phyloP scores from a whole-genome alignment of 2,329 filamentous ascomycete species.

The Podosphaera aphanis region DNA sequence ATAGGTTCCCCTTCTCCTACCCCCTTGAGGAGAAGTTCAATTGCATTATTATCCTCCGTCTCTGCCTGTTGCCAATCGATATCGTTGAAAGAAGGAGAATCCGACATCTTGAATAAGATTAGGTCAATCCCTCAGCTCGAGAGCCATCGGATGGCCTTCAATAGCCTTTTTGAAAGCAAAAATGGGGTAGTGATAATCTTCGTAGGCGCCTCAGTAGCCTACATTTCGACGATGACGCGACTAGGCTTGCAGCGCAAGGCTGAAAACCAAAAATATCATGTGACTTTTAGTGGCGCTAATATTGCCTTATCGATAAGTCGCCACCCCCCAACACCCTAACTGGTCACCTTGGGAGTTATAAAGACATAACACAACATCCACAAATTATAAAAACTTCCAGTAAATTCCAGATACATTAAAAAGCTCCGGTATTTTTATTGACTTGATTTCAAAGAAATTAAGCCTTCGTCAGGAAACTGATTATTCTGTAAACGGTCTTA shows the following conservation, averaged over 20 bases:
- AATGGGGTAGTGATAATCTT: not conserved
- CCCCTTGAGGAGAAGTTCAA: conserved; percentile 16
- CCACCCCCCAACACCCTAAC: too few species aligned
- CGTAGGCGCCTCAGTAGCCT: not conserved
- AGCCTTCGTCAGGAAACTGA: too few species aligned
- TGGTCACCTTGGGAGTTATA: too few species aligned
- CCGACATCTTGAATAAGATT: not conserved
- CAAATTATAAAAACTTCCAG: too few species aligned
- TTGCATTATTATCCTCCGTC: conserved; percentile 25
- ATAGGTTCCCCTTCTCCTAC: conserved; percentile 15
- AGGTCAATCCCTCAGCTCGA: not conserved
- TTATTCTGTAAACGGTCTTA: too few species aligned
- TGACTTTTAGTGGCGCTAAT: not conserved
- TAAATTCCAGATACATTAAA: too few species aligned
- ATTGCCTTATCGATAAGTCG: not conserved
- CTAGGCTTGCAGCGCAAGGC: not conserved
- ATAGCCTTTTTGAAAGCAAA: not conserved
- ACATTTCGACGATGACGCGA: not conserved
- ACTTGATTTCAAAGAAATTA: too few species aligned
- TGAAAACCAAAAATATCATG: not conserved
- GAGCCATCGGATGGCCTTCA: not conserved
- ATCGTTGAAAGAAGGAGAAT: conserved; percentile 9
- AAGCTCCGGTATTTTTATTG: too few species aligned
- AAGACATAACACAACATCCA: too few species aligned
- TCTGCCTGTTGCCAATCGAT: conserved; percentile 23